Evolutionary conservation across 257 asterid genomes (phyloP), one percentile per base, ranked within the genome.

Genomic region (Rauvolfia tetraphylla): DNA sequence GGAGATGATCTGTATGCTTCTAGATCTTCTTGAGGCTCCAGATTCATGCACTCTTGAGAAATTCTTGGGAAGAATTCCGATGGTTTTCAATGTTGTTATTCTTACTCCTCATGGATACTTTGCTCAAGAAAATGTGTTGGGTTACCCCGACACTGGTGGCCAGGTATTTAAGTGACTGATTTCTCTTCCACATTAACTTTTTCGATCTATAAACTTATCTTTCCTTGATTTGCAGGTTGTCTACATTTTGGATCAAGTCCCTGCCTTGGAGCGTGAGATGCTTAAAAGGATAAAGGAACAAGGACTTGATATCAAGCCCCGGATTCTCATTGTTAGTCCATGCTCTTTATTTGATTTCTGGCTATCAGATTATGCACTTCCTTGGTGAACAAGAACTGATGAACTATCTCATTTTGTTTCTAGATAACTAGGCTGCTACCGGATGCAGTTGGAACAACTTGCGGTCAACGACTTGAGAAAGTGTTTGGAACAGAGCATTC

Each of bases 211-310:
- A 13, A 8, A 74, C 7, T 34, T 17, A 20, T 27, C 72, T 76
- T 38, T 68, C 31, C 53, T 46, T 67, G 46, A 20, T 69, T 68
- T 76, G 68, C 66, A 93, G 98, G 99, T 95, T 74, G 99, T 95
- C 44, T 95, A 95, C 88, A 95, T 95, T 78, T 84, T 95, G 92
- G 99, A 95, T 87, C 99, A 95, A 95, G 99, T 95, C 78, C 98
- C 99, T 5, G 98, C 99, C 25, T 78, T 95, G 67, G 99, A 95
- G 88, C 87, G 87, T 1, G 98, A 93, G 85, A 95, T 95, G 97
- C 82, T 93, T 48, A 93, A 93, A 73, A 93, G 98, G 71, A 91
- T 95, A 14, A 93, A 91, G 96, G 97, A 93, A 88, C 99, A 95
- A 88, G 99, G 99, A 68, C 96, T 95, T 20, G 93, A 95, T 73